These are phyloP conservation scores for Tolypocladium amazonense DNA, from an alignment of 2,329 filamentous ascomycete species.

Conservation along the genomic window DNA sequence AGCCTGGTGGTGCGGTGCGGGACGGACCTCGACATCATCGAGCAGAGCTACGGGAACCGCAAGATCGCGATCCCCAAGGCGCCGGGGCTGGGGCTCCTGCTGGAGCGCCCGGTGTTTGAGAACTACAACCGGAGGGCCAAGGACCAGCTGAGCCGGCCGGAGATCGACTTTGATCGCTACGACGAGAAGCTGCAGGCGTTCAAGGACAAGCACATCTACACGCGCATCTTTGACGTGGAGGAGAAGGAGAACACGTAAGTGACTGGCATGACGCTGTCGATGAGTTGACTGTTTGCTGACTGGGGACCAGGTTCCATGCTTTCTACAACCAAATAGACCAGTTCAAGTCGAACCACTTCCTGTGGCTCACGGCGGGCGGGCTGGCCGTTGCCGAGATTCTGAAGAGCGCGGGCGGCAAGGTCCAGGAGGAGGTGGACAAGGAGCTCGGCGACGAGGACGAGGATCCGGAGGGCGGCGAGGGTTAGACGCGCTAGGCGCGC, in stretches of 20 bases:
- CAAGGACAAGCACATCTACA: slow-evolving; percentile 87
- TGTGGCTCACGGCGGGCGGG: slow-evolving; percentile 64
- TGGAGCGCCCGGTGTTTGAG: slow-evolving; percentile 88
- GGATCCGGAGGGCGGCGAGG: slow-evolving; percentile 36
- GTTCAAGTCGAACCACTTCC: slow-evolving; percentile 60
- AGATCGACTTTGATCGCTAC: slow-evolving; percentile 70
- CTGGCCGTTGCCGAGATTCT: slow-evolving; percentile 45
- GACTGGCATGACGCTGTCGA: background rate
- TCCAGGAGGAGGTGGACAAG: slow-evolving; percentile 32
- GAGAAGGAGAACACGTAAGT: slow-evolving; percentile 78
- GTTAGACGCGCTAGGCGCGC: slow-evolving; percentile 11
- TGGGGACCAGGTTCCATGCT: slow-evolving; percentile 50
- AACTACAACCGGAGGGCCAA: slow-evolving; percentile 70
- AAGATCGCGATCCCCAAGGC: slow-evolving; percentile 89
- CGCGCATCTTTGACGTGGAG: slow-evolving; percentile 82
- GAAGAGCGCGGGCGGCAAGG: slow-evolving; percentile 20
- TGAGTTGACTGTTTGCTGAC: slow-evolving; percentile 4
- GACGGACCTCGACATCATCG: slow-evolving; percentile 59
- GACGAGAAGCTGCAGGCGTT: slow-evolving; percentile 75
- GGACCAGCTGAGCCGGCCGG: slow-evolving; percentile 50
- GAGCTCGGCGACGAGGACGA: slow-evolving; percentile 42
- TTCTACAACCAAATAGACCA: slow-evolving; percentile 75
- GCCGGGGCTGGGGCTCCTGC: slow-evolving; percentile 73
- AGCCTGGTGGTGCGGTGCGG: slow-evolving; percentile 77
- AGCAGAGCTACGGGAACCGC: slow-evolving; percentile 59